Base-by-base conservation (phyloP, 73 alveolate genomes). In the Uronychia binucleata region DNA sequence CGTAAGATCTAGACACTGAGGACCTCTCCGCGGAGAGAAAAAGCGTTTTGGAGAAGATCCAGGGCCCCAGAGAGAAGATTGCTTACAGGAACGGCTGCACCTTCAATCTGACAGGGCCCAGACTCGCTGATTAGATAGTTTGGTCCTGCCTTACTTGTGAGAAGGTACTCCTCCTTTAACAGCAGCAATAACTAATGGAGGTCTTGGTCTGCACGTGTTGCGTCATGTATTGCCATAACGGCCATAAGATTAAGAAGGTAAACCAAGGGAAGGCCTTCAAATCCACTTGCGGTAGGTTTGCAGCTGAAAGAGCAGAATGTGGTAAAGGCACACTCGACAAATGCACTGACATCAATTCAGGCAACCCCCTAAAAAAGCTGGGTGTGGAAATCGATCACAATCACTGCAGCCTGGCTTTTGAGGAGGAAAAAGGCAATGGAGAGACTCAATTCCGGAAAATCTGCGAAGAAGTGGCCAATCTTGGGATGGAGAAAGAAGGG, bases 201-300 rank as follows among this genome's bases (percentile, higher is more conserved):
- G 34, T n/a, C 1, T 58, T 5, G 1, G 28, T 82, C 30, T 82
- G 89, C 27, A 26, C 13, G 0, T 33, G 35, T 1, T 82, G 89
- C n/a, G 82, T 83, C 1, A n/a, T 27, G 30, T 29, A 74, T 31
- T 82, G 89, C 60, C 89, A 82, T 74, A 35, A 30, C 1, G 89
- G 89, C 1, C 89, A 82, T 74, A 27, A 34, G 1, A 1, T 82
- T 1, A 33, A 0, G 29, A 33, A n/a, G 31, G 83, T 59, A 1
- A 82, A 32, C 28, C 26, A 5, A 57, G 60, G 78, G 31, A 8
- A 26, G 11, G 31, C 28, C 28, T 0, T 34, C n/a, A 82, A 35
- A 74, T 13, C 74, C 25, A 32, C 33, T 1, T 82, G 89, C 26
- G 60, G 67, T 46, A 46, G 67, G 67, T n/a, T n/a, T n/a, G n/a